Base-by-base conservation (phyloP, 345 rosid species). In the Eutrema heterophyllum region DNA sequence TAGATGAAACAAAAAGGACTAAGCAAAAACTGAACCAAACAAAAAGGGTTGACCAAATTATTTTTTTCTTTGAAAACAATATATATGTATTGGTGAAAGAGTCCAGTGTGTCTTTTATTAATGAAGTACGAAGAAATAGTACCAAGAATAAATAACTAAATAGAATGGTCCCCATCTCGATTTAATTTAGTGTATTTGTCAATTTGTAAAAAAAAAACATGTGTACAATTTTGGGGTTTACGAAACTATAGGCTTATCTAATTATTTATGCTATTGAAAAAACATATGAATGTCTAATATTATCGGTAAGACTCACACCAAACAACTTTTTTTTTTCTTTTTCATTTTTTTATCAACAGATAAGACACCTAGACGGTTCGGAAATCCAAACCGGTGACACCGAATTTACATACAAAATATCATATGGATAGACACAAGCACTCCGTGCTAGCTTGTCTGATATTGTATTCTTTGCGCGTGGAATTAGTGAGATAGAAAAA, bases 151-250 rank as follows among this genome's bases (percentile, higher is more conserved):
- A 74, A 74, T 67, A 67, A 58, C 49, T 74, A 49, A 16, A 49
- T 21, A 67, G 67, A 67, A 67, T 74, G 73, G 72, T 74, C 68
- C 78, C 72, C 43, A 66, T 49, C 24, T 74, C 53, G 67, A 57
- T 54, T 52, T 57, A 39, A 49, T 67, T 58, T 39, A 40, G 13
- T 35, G 18, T 33, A 32, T 64, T 64, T 60, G 72, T 66, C 59
- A 62, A 27, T 57, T 55, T 39, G 49, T 13, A n/a, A n/a, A n/a
- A 32, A 6, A 46, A 62, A 13, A 14, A 58, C 38, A 74, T 67
- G 14, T 67, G 29, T 67, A 24, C 72, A 74, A 48, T 52, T 21
- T 66, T 66, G 2, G 43, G 59, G 35, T 55, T 73, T 66, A 65
- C 51, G 70, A 65, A 64, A 73, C 57, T 53, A 51, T 36, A 55